Evolutionary conservation across 257 asterid species (phyloP).

Genomic region (Solanum neorickii): DNA sequence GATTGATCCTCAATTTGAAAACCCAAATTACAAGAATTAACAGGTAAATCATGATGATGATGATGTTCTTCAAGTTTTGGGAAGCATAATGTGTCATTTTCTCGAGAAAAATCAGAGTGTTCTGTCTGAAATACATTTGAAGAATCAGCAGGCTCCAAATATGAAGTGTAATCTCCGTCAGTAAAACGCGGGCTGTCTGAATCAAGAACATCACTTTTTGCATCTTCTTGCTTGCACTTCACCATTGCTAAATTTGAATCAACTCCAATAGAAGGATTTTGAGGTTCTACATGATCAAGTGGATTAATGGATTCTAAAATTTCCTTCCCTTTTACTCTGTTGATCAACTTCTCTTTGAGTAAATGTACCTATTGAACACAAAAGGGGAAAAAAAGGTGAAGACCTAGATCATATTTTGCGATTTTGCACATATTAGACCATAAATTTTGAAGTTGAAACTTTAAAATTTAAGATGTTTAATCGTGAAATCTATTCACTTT

Average conservation of each 20-base stretch:
- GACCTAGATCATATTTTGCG: not conserved
- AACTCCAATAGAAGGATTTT: constrained; percentile 1
- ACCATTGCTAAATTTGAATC: not conserved
- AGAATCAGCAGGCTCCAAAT: constrained; percentile 36
- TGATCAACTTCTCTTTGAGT: constrained; percentile 36
- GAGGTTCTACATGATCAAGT: not conserved
- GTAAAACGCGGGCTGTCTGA: constrained; percentile 51
- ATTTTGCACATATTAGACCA: not conserved
- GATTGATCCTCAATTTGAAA: constrained; percentile 60
- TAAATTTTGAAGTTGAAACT: no score
- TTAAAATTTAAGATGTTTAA: not conserved
- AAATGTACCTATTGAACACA: constrained; percentile 28
- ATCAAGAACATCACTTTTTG: constrained; percentile 62
- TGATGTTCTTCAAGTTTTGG: constrained; percentile 49
- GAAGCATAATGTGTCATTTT: constrained; percentile 35
- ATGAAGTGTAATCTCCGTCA: constrained; percentile 27
- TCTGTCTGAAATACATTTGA: constrained; percentile 33
- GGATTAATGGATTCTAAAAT: constrained; percentile 5
- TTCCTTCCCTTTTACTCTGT: constrained; percentile 20
- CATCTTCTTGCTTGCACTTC: constrained; percentile 35
- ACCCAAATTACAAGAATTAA: constrained; percentile 49
- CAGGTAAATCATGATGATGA: constrained; percentile 25
- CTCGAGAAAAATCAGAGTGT: constrained; percentile 44
- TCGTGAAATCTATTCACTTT: no score
- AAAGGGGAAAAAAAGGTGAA: not conserved